phyloP scores from a whole-genome alignment of 2,329 filamentous ascomycete species.

The Rhytidhysteron rufulum region DNA sequence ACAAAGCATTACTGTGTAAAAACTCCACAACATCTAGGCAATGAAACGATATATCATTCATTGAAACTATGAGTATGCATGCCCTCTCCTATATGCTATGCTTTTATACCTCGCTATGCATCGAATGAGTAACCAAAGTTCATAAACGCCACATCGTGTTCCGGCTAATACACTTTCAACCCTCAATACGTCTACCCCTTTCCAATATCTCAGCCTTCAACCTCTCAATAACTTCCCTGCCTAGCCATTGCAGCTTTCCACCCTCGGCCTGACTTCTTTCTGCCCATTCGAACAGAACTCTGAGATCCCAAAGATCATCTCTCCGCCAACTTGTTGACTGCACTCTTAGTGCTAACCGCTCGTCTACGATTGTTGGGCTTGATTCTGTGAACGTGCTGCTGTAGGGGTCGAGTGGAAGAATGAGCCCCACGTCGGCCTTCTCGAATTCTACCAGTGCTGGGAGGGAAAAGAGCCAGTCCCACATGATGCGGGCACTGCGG shows the following conservation, averaged over 20 bases:
- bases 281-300: conserved; percentile 64
- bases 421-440: conserved; percentile 57
- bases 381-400: conserved; percentile 50
- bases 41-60: too few species aligned
- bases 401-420: conserved; percentile 38
- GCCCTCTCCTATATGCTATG: too few species aligned
- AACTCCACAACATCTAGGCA: too few species aligned
- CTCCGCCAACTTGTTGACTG: conserved; percentile 45
- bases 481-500: conserved; percentile 37
- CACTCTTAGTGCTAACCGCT: conserved; percentile 59
- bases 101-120: background rate
- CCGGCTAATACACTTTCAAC: background rate
- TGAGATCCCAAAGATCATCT: conserved; percentile 55
- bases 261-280: conserved; percentile 37
- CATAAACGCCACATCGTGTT: background rate
- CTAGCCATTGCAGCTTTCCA: conserved; percentile 50
- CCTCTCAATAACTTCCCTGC: conserved; percentile 53
- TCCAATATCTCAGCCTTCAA: conserved; percentile 50
- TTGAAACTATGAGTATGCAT: too few species aligned
- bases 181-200: conserved; percentile 39
- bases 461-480: conserved; percentile 73
- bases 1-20: too few species aligned
- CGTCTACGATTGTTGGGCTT: conserved; percentile 64
- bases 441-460: conserved; percentile 45
- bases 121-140: too few species aligned